Percentiles rank a stretch among this genome's conserved stretches.
Evolutionary conservation across 306 rosid species (phyloP).

Genomic region (Comarum palustre): DNA sequence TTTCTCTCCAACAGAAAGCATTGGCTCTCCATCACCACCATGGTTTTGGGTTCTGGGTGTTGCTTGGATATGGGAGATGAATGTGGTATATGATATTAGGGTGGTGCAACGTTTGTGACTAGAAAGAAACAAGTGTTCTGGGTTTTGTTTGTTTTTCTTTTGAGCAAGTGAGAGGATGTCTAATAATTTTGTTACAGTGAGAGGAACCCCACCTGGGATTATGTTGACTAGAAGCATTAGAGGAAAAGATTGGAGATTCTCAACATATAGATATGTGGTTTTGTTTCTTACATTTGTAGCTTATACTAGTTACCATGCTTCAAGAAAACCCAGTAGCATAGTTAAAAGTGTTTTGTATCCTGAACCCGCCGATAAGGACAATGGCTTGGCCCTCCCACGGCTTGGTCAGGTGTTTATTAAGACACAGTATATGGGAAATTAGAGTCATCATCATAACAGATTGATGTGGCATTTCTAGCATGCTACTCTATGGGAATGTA

Average conservation of each 20-base stretch:
- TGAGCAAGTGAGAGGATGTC: slow-evolving; percentile 20
- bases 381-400: slow-evolving; percentile 33
- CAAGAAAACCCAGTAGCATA: slow-evolving; percentile 66
- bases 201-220: slow-evolving; percentile 61
- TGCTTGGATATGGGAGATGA: not conserved
- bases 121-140: not conserved
- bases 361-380: slow-evolving; percentile 20
- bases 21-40: not conserved
- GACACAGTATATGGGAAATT: not conserved
- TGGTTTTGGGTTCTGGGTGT: not conserved
- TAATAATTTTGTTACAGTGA: slow-evolving; percentile 24
- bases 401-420: slow-evolving; percentile 33
- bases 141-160: not conserved
- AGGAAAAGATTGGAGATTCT: slow-evolving; percentile 48
- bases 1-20: not conserved
- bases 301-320: slow-evolving; percentile 75
- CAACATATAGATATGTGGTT: slow-evolving; percentile 55
- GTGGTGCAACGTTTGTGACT: slow-evolving; percentile 1
- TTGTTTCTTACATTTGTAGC: slow-evolving; percentile 61
- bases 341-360: slow-evolving; percentile 69
- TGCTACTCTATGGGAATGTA: slow-evolving; percentile 71
- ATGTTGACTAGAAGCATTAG: slow-evolving; percentile 39
- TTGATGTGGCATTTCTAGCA: slow-evolving; percentile 66
- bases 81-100: not conserved
- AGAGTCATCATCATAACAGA: slow-evolving; percentile 20